phyloP scores from a whole-genome alignment of 495 filamentous ascomycete genomes.

The Terfezia claveryi region DNA sequence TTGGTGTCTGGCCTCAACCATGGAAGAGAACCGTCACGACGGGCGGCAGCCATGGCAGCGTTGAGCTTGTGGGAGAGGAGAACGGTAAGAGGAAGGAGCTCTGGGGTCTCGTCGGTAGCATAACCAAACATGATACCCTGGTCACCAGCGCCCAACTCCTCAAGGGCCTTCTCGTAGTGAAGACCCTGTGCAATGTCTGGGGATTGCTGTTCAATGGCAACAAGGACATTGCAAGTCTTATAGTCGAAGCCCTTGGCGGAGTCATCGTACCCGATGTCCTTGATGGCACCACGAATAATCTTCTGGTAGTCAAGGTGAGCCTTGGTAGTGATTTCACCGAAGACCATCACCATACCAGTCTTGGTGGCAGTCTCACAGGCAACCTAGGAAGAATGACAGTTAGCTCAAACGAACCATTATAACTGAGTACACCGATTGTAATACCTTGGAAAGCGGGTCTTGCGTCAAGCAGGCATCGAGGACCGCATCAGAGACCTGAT shows the following conservation, averaged over 20 bases:
- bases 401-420: no score
- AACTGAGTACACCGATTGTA: not conserved
- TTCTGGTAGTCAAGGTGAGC: constrained; percentile 90
- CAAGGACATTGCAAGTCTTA: constrained; percentile 97
- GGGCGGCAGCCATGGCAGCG: constrained; percentile 68
- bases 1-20: constrained; percentile 98
- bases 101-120: constrained; percentile 96
- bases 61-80: constrained; percentile 91
- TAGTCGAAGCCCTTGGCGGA: constrained; percentile 98
- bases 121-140: constrained; percentile 99
- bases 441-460: constrained; percentile 84
- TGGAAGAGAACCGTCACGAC: constrained; percentile 64
- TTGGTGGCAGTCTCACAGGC: constrained; percentile 98
- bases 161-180: constrained; percentile 84
- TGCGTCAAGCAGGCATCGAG: constrained; percentile 90
- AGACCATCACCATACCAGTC: constrained; percentile 99
- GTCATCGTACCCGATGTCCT: constrained; percentile 95
- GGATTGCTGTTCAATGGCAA: constrained; percentile 98
- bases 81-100: constrained; percentile 83
- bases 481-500: constrained; percentile 95
- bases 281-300: constrained; percentile 82
- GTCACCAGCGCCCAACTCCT: constrained; percentile 96
- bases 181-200: constrained; percentile 97
- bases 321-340: constrained; percentile 98
- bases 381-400: constrained; percentile 24